Evolutionary conservation across 441 rosid genomes (phyloP).

Genomic region (Corymbia citriodora): DNA sequence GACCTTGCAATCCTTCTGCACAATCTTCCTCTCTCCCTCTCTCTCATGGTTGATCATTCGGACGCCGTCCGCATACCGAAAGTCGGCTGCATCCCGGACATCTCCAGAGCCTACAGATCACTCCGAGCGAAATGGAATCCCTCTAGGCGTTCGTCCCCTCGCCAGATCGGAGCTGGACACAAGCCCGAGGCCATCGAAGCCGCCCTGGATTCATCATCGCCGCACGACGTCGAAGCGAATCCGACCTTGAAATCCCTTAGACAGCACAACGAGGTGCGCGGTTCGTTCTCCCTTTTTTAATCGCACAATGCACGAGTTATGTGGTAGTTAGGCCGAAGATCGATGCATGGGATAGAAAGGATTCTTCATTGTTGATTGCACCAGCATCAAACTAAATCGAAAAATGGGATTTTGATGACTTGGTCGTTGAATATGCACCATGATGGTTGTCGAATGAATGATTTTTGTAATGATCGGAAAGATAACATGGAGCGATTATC

Average conservation of each 20-base stretch:
- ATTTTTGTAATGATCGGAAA: not conserved
- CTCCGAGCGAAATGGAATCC: not conserved
- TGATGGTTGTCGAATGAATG: not conserved
- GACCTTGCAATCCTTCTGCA: not conserved
- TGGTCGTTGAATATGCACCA: not conserved
- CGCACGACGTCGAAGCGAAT: not conserved
- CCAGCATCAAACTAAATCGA: not conserved
- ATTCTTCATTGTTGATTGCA: not conserved
- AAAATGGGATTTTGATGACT: not conserved
- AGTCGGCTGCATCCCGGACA: not conserved
- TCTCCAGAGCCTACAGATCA: not conserved
- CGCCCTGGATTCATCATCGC: not conserved
- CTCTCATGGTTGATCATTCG: not conserved
- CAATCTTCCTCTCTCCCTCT: not conserved
- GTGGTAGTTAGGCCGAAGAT: not conserved
- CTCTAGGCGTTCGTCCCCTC: not conserved
- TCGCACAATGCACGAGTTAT: not conserved
- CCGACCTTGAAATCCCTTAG: not conserved
- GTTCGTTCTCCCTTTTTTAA: not conserved
- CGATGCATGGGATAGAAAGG: not conserved
- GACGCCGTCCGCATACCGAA: not conserved
- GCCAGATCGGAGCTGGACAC: not conserved
- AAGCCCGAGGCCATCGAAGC: not conserved
- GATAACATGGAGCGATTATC: not conserved
- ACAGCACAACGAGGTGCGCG: not conserved